These are phyloP conservation scores for Penicillium sp. DNA, from an alignment of 2,329 filamentous ascomycete genomes.

Conservation along the genomic window DNA sequence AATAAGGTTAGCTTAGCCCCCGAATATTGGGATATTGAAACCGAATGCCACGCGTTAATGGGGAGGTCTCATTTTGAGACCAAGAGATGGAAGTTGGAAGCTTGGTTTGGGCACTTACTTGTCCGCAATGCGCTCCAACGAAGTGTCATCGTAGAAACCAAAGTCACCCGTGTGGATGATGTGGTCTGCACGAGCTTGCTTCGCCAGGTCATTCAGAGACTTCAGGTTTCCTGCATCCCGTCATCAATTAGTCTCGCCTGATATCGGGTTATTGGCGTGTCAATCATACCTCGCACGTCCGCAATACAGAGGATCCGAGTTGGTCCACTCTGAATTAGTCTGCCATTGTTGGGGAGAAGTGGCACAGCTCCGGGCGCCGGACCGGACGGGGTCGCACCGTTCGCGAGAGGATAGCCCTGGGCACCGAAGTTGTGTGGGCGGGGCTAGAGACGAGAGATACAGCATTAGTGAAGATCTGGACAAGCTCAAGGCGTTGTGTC, in stretches of 20 bases:
- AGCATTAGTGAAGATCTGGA: slow-evolving; percentile 30
- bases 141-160: slow-evolving; percentile 97
- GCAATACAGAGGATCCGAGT: slow-evolving; percentile 57
- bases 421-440: slow-evolving; percentile 53
- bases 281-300: slow-evolving; percentile 55
- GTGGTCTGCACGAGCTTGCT: slow-evolving; percentile 91
- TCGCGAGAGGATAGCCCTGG: slow-evolving; percentile 54
- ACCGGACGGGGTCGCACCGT: slow-evolving; percentile 50
- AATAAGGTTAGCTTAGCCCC: slow-evolving; percentile 27
- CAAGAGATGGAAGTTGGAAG: slow-evolving; percentile 16
- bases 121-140: slow-evolving; percentile 94
- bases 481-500: slow-evolving; percentile 19
- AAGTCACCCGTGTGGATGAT: slow-evolving; percentile 99
- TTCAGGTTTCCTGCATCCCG: slow-evolving; percentile 79
- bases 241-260: slow-evolving; percentile 26
- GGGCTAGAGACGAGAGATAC: slow-evolving; percentile 39
- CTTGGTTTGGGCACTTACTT: slow-evolving; percentile 69
- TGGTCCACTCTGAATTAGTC: slow-evolving; percentile 56
- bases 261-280: neutral
- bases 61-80: slow-evolving; percentile 23
- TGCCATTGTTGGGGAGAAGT: slow-evolving; percentile 58
- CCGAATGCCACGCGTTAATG: slow-evolving; percentile 9
- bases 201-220: slow-evolving; percentile 95
- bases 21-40: slow-evolving; percentile 11
- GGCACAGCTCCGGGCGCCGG: slow-evolving; percentile 55